Conservation (phyloP, 2,329 filamentous ascomycete genomes). For the Clonostachys chloroleuca region DNA sequence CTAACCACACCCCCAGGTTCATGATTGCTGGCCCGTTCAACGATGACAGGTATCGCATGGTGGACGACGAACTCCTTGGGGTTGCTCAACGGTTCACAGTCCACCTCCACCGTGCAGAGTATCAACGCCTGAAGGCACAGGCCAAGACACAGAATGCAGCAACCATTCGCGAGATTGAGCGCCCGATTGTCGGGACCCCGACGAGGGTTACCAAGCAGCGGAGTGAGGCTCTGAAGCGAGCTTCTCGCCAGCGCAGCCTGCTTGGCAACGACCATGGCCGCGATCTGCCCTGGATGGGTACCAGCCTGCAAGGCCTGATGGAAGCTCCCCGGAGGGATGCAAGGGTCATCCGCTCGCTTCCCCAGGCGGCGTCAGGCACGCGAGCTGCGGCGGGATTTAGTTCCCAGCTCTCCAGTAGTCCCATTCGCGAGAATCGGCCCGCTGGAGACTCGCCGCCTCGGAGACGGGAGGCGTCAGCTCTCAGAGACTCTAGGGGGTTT, state of each 20-base stretch:
- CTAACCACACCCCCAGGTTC: slow-evolving; percentile 28
- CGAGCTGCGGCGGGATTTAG: slow-evolving; percentile 18
- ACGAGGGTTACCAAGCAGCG: slow-evolving; percentile 15
- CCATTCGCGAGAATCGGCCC: no score
- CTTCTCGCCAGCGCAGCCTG: slow-evolving; percentile 14
- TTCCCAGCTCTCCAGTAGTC: slow-evolving; percentile 1
- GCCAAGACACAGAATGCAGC: slow-evolving; percentile 51
- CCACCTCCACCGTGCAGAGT: slow-evolving; percentile 75
- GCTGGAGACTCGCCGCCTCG: no score
- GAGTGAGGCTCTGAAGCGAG: slow-evolving; percentile 9
- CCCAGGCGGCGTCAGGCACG: slow-evolving; percentile 7
- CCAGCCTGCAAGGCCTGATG: slow-evolving; percentile 35
- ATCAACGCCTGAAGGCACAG: slow-evolving; percentile 59
- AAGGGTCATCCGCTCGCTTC: neutral
- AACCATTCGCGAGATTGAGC: slow-evolving; percentile 43
- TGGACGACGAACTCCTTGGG: slow-evolving; percentile 73
- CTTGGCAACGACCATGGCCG: slow-evolving; percentile 1
- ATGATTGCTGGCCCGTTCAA: slow-evolving; percentile 61
- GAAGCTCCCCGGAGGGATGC: slow-evolving; percentile 28
- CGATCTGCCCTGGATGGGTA: slow-evolving; percentile 16
- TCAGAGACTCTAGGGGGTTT: no score
- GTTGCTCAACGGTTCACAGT: slow-evolving; percentile 67
- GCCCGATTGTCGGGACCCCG: slow-evolving; percentile 40
- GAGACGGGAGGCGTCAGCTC: no score
- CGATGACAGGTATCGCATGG: slow-evolving; percentile 78